These are phyloP conservation scores for Letharia lupina DNA, from an alignment of 495 filamentous ascomycete genomes.

Conservation along the genomic window DNA sequence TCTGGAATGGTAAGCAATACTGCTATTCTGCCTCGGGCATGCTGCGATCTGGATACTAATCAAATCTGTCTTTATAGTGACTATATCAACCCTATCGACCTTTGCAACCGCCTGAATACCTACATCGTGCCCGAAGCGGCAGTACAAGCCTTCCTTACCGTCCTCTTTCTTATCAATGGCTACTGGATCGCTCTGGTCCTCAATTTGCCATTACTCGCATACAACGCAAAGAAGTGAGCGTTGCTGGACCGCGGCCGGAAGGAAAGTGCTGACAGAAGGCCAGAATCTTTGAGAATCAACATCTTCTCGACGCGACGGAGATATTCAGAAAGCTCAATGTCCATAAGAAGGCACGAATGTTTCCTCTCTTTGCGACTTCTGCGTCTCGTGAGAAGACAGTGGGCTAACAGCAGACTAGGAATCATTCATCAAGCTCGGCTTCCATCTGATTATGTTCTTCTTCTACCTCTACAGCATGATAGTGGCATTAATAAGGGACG, in stretches of 20 bases:
- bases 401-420: slow-evolving; percentile 48
- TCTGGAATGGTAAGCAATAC: slow-evolving; percentile 80
- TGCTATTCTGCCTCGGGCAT: background rate
- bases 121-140: slow-evolving; percentile 99
- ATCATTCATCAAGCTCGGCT: slow-evolving; percentile 98
- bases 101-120: slow-evolving; percentile 99
- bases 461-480: slow-evolving; percentile 99
- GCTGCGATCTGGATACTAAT: slow-evolving; percentile 8
- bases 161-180: slow-evolving; percentile 93
- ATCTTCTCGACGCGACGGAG: slow-evolving; percentile 94
- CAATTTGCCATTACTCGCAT: slow-evolving; percentile 85
- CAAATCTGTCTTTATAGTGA: slow-evolving; percentile 50
- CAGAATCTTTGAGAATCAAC: slow-evolving; percentile 94
- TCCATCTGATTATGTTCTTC: slow-evolving; percentile 99
- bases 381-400: background rate
- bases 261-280: slow-evolving; percentile 23
- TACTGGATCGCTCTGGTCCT: slow-evolving; percentile 93
- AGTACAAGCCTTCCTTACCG: slow-evolving; percentile 90
- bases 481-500: slow-evolving; percentile 92
- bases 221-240: slow-evolving; percentile 93
- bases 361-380: background rate
- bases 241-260: slow-evolving; percentile 14
- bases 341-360: slow-evolving; percentile 86
- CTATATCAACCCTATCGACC: slow-evolving; percentile 99
- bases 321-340: slow-evolving; percentile 99